Evolutionary conservation across 768 basidiomycete species (phyloP), one percentile per base, ranked within the genome.

Genomic region (Tylopilus cervinicoccineus): DNA sequence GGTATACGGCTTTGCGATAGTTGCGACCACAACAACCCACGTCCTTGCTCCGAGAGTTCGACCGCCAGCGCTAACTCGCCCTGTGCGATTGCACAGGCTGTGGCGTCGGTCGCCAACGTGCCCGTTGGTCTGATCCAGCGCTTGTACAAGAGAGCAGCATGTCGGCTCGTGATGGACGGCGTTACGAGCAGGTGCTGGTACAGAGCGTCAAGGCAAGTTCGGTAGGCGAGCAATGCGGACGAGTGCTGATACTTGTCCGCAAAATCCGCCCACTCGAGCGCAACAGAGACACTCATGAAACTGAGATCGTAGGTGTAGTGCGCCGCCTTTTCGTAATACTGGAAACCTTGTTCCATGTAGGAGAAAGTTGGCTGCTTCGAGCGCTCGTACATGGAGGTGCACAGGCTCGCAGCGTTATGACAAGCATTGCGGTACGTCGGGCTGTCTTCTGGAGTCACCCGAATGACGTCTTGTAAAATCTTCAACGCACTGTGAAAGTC

Each of bases 21-120:
- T 11, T 65, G 59, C 1, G 67, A 58, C 66, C 66, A 68, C 24
- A 69, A 23, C 3, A 69, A 28, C 3, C 61, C 58, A 6, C 65
- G 57, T 2, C 67, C 65, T 26, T 69, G 63, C 38, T 67, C 66
- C 5, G 72, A 61, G 56, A 71, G 66, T 39, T 73, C 69, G 8
- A 73, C 50, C 33, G 62, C 66, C 23, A 55, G 45, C 19, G 47
- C 50, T 22, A 61, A 32, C 31, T 61, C 38, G 2, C 55, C 58
- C 16, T 20, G 45, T 0, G n/a, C 20, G 27, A 65, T 58, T 1
- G 66, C 70, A 44, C 60, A 62, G 7, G 62, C 43, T 6, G 64
- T 34, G n/a, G 64, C 62, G 32, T 65, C 44, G 20, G 56, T 52
- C 8, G 58, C 61, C n/a, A 63, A 32, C 12, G 55, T 38, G 4